phyloP scores from a whole-genome alignment of 2,329 filamentous ascomycete species.

The Fonsecaea erecta region DNA sequence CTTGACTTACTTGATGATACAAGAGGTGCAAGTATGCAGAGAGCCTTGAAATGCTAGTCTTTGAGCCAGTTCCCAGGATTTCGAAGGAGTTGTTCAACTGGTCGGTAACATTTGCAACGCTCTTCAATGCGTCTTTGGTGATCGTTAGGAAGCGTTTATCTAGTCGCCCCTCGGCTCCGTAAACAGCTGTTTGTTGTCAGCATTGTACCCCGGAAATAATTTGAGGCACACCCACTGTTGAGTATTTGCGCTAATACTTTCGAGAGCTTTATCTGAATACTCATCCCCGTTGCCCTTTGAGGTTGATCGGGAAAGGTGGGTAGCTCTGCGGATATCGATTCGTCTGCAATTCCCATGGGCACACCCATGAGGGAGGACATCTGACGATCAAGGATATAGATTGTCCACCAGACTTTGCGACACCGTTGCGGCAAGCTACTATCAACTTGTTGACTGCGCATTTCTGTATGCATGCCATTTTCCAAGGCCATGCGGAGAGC shows the following conservation, averaged over 20 bases:
- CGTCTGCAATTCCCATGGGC: conserved; percentile 55
- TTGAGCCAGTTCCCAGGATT: conserved; percentile 44
- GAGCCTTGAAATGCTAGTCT: conserved; percentile 49
- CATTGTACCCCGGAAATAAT: not conserved
- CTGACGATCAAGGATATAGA: conserved; percentile 59
- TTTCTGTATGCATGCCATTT: conserved; percentile 59
- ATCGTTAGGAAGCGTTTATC: conserved; percentile 45
- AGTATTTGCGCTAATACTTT: conserved; percentile 53
- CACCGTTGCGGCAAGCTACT: conserved; percentile 52
- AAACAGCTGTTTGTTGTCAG: conserved; percentile 45
- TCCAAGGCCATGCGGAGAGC: conserved; percentile 57
- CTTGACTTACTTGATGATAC: conserved; percentile 47
- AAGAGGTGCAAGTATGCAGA: conserved; percentile 49
- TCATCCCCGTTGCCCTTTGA: conserved; percentile 48
- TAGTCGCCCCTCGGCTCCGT: conserved; percentile 47
- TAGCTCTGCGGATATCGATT: conserved; percentile 56
- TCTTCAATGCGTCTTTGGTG: conserved; percentile 49
- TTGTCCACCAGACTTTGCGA: conserved; percentile 60
- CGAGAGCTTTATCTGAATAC: conserved; percentile 54
- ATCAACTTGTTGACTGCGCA: conserved; percentile 51
- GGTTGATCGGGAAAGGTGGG: conserved; percentile 50
- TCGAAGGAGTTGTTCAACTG: conserved; percentile 48
- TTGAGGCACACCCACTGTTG: conserved; percentile 44
- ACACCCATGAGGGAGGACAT: conserved; percentile 61
- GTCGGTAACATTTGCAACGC: conserved; percentile 47